A percentile compares a stretch with the other conserved stretches of the same genome.
These are phyloP conservation scores for Termitomyces sp. DNA, from an alignment of 768 basidiomycete genomes.

Conservation along the genomic window DNA sequence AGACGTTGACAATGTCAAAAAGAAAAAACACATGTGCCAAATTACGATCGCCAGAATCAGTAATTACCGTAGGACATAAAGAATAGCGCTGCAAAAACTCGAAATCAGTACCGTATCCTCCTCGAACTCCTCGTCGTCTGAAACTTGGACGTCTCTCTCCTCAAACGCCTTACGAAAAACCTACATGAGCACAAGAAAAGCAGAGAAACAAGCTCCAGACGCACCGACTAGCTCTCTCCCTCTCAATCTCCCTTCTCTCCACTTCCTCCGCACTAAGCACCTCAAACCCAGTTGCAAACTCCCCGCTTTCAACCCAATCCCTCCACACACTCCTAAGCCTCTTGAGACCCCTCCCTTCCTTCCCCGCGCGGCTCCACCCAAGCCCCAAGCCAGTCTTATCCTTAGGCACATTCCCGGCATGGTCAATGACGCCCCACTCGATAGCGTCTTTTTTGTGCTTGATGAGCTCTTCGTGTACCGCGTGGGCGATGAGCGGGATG, in stretches of 20 bases:
- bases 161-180: conserved; percentile 22
- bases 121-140: conserved; percentile 35
- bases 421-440: conserved; percentile 82
- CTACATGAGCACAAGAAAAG: neutral
- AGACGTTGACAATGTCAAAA: too few relatives aligned
- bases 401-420: conserved; percentile 39
- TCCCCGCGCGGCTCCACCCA: conserved; percentile 72
- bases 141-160: conserved; percentile 38
- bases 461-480: conserved; percentile 91
- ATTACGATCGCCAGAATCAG: neutral
- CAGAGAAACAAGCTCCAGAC: conserved; percentile 1
- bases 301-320: conserved; percentile 90
- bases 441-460: conserved; percentile 94
- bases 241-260: conserved; percentile 82
- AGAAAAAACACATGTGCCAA: neutral
- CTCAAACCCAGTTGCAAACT: conserved; percentile 85
- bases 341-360: conserved; percentile 77
- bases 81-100: neutral
- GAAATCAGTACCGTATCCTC: conserved; percentile 21
- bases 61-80: neutral
- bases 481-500: conserved; percentile 83
- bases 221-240: conserved; percentile 74
- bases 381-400: conserved; percentile 81
- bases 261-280: conserved; percentile 88
- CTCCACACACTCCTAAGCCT: conserved; percentile 85